phyloP scores from a whole-genome alignment of 345 rosid genomes.

The Eucalyptus cloeziana region DNA sequence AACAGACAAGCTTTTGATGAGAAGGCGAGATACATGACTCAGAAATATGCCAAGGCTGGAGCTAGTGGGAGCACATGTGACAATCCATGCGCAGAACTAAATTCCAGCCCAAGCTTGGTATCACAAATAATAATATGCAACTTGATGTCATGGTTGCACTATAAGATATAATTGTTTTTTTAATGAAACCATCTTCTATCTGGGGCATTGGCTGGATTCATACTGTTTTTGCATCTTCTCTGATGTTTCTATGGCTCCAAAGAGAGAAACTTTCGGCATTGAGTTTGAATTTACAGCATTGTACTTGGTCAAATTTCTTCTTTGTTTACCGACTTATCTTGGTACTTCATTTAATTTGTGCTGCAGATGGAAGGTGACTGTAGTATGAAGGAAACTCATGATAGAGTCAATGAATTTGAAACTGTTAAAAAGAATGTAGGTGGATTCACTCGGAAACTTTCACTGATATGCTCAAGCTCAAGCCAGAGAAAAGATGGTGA shows the following conservation, averaged over 20 bases:
- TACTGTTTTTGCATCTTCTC: not conserved
- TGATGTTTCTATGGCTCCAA: not conserved
- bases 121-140: not conserved
- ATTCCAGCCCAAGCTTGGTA: constrained; percentile 4
- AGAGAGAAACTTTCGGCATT: not conserved
- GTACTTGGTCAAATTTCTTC: not conserved
- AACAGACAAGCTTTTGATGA: constrained; percentile 59
- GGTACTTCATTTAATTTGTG: not conserved
- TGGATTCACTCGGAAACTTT: constrained; percentile 17
- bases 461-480: constrained; percentile 19
- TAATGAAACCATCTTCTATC: not conserved
- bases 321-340: not conserved
- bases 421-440: constrained; percentile 1
- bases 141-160: not conserved
- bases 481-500: not conserved
- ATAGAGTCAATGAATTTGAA: constrained; percentile 6
- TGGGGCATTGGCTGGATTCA: not conserved
- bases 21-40: constrained; percentile 61
- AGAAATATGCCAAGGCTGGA: constrained; percentile 46
- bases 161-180: not conserved
- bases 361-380: constrained; percentile 26
- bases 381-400: not conserved
- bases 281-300: not conserved
- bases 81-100: constrained; percentile 6
- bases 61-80: constrained; percentile 10